Base-by-base conservation (phyloP, 306 rosid species). In the Bauhinia variegata region DNA sequence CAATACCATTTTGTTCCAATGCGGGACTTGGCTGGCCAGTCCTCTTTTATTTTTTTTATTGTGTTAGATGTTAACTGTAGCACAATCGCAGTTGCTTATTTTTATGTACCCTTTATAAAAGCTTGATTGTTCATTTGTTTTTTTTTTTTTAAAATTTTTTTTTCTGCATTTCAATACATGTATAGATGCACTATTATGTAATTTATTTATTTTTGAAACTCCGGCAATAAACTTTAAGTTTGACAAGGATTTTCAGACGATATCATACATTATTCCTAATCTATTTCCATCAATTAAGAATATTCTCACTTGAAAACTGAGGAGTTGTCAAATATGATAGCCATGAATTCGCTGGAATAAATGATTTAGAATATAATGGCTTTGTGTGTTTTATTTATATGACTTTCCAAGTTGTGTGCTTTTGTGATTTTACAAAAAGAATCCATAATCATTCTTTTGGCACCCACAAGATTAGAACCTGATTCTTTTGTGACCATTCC, bases 401-500 rank as follows among this genome's bases (percentile, higher is more conserved):
- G 58, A 75, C 72, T 67, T 68, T 54, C 65, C 63, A 62, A 55
- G 65, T 62, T 13, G 38, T n/a, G 36, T 14, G 52, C 44, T 8
- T 8, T 11, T 19, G 43, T 38, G 37, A 53, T 70, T 68, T 63
- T 68, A 41, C 30, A 54, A 75, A 65, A 75, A 67, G 69, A 75
- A 74, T 73, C 59, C 67, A 65, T 69, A 54, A 79, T 78, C 78
- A 12, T 70, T 79, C 82, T 66, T 79, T 66, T 62, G 61, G 76
- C 73, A 70, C 77, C 59, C 47, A 49, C 76, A 85, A 79, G 84
- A 55, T 63, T 73, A 68, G 91, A 79, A 80, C 80, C 84, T 49
- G 42, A 71, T 83, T 87, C 91, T 49, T 70, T 9, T 36, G 55
- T 56, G 34, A 52, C 69, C 67, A 18, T 68, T 65, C 56, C 71